These are phyloP conservation scores for Wickerhamomyces bisporus DNA, from an alignment of 805 yeast genomes.

Conservation along the genomic window DNA sequence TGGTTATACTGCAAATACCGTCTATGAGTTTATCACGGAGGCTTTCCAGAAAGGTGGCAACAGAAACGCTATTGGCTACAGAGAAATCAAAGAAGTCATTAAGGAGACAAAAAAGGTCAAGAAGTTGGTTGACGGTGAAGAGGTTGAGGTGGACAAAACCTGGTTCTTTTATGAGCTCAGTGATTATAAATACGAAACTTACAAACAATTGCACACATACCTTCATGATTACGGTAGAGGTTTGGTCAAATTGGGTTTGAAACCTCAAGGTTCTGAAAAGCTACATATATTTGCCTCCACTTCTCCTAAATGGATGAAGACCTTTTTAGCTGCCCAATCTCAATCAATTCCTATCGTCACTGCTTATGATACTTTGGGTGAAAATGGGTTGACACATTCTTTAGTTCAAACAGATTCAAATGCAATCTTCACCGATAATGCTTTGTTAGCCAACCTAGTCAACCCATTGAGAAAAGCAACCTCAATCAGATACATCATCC, in stretches of 20 bases:
- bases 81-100: slow-evolving; percentile 70
- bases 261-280: slow-evolving; percentile 53
- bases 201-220: slow-evolving; percentile 45
- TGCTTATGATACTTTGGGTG: slow-evolving; percentile 94
- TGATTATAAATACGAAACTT: slow-evolving; percentile 63
- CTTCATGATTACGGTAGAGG: slow-evolving; percentile 67
- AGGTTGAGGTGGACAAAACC: slow-evolving; percentile 66
- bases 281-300: slow-evolving; percentile 87
- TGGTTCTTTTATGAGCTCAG: slow-evolving; percentile 85
- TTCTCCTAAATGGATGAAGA: slow-evolving; percentile 86
- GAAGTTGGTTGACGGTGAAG: slow-evolving; percentile 75
- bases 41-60: slow-evolving; percentile 52
- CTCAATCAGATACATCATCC: slow-evolving; percentile 62
- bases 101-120: slow-evolving; percentile 68
- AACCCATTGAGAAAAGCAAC: slow-evolving; percentile 66
- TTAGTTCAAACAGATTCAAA: slow-evolving; percentile 73
- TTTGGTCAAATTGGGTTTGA: slow-evolving; percentile 64
- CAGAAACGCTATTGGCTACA: slow-evolving; percentile 65
- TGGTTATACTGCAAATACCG: slow-evolving; percentile 58
- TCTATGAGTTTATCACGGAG: slow-evolving; percentile 65
- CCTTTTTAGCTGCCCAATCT: slow-evolving; percentile 70
- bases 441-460: slow-evolving; percentile 58
- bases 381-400: slow-evolving; percentile 81
- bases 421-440: slow-evolving; percentile 81
- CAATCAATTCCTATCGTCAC: slow-evolving; percentile 87